Evolutionary conservation across 768 basidiomycete genomes (phyloP), one percentile per base, ranked within the genome.

Genomic region (Mycena leptocephala): DNA sequence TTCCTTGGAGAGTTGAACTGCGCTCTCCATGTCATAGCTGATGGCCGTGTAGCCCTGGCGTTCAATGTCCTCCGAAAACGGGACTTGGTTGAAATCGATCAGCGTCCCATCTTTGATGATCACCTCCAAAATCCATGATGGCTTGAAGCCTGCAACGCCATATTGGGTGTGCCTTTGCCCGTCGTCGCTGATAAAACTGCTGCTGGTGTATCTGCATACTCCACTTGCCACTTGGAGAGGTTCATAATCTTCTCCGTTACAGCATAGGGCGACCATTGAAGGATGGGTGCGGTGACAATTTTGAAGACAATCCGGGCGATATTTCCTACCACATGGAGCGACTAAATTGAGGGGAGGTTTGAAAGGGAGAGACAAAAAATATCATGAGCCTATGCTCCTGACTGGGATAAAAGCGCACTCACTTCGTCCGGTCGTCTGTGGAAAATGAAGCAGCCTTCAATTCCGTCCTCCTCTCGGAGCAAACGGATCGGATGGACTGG

Each of bases 71-170:
- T 39, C 55, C 16, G 55, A 56, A 33, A 56, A 69, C 9, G 20
- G 37, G 26, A 69, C 35, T 32, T 69, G 67, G 22, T 30, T 53
- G 26, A 1, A 11, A 18, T 22, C 10, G 7, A 41, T 10, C 33
- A 69, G 18, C 51, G 5, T 11, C 11, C 39, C 33, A 24, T 58
- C 28, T 18, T 43, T 56, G 10, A 69, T 58, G 22, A 35, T 32
- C 35, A 69, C 67, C 55, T 69, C 8, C 53, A 69, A 35, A 16
- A 69, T 20, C 67, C 67, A 69, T 5, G 67, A 13, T 3, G 67
- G 67, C 37, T 39, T 56, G 37, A 56, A 69, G 5, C 55, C 55
- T 14, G 53, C 30, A 11, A 58, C 28, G 20, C 48, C n/a, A 20
- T 69, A 69, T 14, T 58, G 37, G 26, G 33, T 24, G 6, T 10